Percentiles rank a stretch among this genome's conserved stretches.
These are phyloP conservation scores for Sugiyamaella pinicola DNA, from an alignment of 1,139 yeast genomes.

Conservation along the genomic window DNA sequence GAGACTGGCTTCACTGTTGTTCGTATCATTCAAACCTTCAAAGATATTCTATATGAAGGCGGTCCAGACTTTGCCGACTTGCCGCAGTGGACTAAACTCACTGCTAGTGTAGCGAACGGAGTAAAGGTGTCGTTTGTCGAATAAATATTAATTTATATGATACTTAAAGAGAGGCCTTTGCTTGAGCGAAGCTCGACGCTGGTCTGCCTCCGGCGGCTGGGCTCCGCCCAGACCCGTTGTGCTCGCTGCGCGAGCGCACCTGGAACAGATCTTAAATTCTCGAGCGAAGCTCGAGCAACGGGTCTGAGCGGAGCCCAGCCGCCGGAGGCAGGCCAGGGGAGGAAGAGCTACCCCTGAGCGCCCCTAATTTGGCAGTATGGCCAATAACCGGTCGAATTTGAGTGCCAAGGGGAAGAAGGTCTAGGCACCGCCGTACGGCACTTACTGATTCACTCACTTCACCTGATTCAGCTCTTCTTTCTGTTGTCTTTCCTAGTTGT, in stretches of 20 bases:
- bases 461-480: background rate
- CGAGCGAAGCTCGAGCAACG: no score
- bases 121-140: conserved; percentile 26
- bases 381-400: background rate
- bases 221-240: no score
- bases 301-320: no score
- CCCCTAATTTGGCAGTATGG: background rate
- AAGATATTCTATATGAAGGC: conserved; percentile 23
- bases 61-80: conserved; percentile 14
- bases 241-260: no score
- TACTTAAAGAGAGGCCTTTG: no score
- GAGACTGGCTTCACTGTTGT: conserved; percentile 54
- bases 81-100: conserved; percentile 26
- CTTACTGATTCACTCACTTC: no score
- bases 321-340: no score
- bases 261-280: no score
- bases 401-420: no score
- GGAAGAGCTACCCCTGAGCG: conserved; percentile 3
- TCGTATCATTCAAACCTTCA: conserved; percentile 47
- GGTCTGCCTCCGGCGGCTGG: no score
- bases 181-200: no score
- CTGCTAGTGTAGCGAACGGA: conserved; percentile 30
- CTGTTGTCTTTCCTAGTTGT: background rate
- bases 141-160: background rate
- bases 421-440: background rate